Evolutionary conservation across 2,329 filamentous ascomycete species (phyloP), one percentile per base, ranked within the genome.

Genomic region (Alternaria burnsii): DNA sequence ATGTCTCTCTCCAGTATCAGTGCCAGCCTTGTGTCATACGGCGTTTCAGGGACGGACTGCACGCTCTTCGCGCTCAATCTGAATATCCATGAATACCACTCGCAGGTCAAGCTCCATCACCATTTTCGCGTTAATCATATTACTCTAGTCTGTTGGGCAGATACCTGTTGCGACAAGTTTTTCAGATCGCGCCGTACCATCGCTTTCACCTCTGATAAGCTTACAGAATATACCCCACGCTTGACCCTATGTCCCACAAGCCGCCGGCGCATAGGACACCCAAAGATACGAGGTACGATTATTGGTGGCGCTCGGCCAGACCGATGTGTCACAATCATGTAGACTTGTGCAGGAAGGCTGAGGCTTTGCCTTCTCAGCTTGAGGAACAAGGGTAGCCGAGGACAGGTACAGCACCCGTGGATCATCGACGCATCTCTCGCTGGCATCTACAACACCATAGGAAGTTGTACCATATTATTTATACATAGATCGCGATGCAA

Each of bases 261-360:
- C 30, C 40, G 30, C 34, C 50, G 20, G 26, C 20, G 24, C 28
- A 12, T 6, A 41, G 24, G 24, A 34, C 43, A 54, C 26, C 36
- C 55, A 41, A 26, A 28, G 14, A 54, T 36, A 42, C 24, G 26
- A 41, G 34, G 14, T 46, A 41, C 1, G 1, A 16, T 54, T 51
- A 54, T 61, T 58, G 59, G 59, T 61, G 55, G 59, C 59, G 55
- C 43, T 12, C 36, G 47, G 41, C 22, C 38, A 51, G 32, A 47
- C 59, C 41, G 34, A n/a, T 52, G 16, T 52, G 34, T 32, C 42
- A 47, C 56, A 28, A 38, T 38, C 34, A 38, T 38, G 34, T 14
- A 38, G 5, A 9, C 16, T 38, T 18, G 5, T 9, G 34, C 34
- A 38, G 16, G 6, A 7, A 38, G 16, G 34, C 34, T 38, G 34